Percentiles rank a stretch among this genome's conserved stretches.
Evolutionary conservation across 495 filamentous ascomycete species (phyloP).

Genomic region (Aspergillus kassunensis): DNA sequence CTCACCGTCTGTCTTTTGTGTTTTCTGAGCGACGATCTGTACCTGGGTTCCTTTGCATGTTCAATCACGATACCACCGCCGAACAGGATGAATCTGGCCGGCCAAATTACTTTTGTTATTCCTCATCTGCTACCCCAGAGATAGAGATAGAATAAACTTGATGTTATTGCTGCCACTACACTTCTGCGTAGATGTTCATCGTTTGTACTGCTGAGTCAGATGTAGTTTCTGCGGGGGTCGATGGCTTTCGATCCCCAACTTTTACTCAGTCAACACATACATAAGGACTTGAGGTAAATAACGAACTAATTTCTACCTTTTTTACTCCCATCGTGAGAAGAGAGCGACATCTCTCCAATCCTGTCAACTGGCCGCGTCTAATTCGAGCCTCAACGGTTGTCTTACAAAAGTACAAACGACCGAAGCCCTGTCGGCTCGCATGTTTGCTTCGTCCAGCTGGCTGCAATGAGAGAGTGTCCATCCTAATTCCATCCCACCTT

Average conservation of each 20-base stretch:
- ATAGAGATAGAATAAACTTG: constrained; percentile 19
- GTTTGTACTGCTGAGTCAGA: constrained; percentile 29
- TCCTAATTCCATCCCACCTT: too few relatives aligned
- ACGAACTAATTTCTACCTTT: not conserved
- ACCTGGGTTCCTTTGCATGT: constrained; percentile 9
- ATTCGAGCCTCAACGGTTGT: not conserved
- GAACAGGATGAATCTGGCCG: constrained; percentile 19
- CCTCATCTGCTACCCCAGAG: constrained; percentile 15
- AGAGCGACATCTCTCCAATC: not conserved
- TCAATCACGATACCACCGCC: constrained; percentile 38
- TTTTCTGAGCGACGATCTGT: constrained; percentile 8
- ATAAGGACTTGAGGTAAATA: not conserved
- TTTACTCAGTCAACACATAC: not conserved
- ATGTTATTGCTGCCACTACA: not conserved
- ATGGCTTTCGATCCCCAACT: constrained; percentile 28
- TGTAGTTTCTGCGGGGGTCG: constrained; percentile 33
- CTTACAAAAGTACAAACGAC: not conserved
- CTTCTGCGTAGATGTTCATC: not conserved
- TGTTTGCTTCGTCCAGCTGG: not conserved
- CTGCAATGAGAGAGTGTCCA: not conserved
- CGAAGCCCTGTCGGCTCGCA: not conserved
- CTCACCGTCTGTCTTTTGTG: constrained; percentile 4
- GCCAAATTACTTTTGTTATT: constrained; percentile 18
- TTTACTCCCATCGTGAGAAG: not conserved
- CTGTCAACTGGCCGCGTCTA: not conserved